These are phyloP conservation scores for Gnaphalium uliginosum DNA, from an alignment of 129 eudicot species.

Conservation along the genomic window DNA sequence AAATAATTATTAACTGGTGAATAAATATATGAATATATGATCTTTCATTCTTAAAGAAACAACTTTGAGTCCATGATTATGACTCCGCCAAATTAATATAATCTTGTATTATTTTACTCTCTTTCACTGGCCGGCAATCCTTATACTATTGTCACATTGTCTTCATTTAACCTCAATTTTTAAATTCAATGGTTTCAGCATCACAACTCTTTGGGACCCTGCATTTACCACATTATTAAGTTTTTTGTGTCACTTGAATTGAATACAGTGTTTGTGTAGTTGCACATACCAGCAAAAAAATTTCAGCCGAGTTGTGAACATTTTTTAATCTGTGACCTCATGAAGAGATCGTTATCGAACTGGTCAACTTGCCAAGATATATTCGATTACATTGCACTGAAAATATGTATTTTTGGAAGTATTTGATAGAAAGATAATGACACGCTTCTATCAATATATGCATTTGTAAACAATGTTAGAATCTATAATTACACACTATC, in stretches of 20 bases:
- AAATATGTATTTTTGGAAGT: not conserved
- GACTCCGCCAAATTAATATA: constrained; percentile 22
- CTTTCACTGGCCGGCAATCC: constrained; percentile 37
- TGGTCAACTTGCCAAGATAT: not conserved
- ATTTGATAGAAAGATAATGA: not conserved
- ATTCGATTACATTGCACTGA: not conserved
- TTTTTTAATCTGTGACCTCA: not conserved
- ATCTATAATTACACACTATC: not conserved
- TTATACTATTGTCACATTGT: constrained; percentile 15
- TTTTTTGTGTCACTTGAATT: not conserved
- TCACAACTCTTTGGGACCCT: constrained; percentile 16
- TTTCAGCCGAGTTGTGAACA: not conserved
- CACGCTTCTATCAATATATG: not conserved
- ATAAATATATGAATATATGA: too few species aligned
- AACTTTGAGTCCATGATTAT: constrained; percentile 28
- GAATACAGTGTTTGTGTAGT: not conserved
- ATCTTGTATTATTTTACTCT: constrained; percentile 22
- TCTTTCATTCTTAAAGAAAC: constrained; percentile 12
- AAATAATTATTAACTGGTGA: too few species aligned
- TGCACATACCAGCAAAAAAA: not conserved
- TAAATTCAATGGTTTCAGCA: constrained; percentile 18
- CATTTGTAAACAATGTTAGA: not conserved
- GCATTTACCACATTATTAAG: not conserved
- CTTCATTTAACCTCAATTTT: constrained; percentile 3
- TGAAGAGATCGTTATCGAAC: not conserved